Percentiles rank a stretch among this genome's conserved stretches.
Conservation (phyloP, 2,329 filamentous ascomycete species). For the Cladosporium sp. region DNA sequence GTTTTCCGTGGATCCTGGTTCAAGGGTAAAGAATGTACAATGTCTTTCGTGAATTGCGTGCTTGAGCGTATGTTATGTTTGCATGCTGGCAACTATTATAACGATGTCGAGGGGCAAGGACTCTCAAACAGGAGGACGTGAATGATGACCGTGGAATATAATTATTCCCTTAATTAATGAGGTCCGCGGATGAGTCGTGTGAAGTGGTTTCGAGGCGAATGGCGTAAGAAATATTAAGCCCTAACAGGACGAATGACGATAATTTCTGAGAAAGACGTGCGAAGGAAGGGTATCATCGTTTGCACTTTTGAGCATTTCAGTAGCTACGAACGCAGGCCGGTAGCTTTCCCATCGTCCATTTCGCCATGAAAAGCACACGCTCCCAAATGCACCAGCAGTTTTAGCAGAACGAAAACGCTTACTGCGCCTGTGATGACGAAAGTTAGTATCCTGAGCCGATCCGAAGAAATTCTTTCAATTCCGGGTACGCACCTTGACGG, state of each 20-base stretch:
- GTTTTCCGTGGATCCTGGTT: no score
- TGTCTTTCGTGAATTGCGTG: no score
- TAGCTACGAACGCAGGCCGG: constrained; percentile 11
- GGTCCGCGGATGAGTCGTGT: no score
- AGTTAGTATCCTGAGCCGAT: constrained; percentile 1
- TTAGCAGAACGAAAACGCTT: constrained; percentile 10
- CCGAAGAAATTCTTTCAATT: neutral
- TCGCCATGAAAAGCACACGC: constrained; percentile 15
- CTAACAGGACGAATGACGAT: neutral
- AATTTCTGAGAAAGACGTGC: neutral
- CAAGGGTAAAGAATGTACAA: no score
- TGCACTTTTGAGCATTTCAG: constrained; percentile 13
- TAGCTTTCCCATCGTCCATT: constrained; percentile 10
- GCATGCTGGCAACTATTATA: no score
- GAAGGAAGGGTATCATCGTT: constrained; percentile 12
- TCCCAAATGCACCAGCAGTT: constrained; percentile 13
- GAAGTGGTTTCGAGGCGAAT: no score
- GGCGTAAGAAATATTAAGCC: no score
- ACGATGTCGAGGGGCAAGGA: no score
- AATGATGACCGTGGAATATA: no score
- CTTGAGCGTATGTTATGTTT: no score
- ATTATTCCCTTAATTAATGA: no score
- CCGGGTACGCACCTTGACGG: constrained; percentile 73
- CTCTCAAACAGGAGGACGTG: no score
- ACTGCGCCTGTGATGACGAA: constrained; percentile 6